phyloP scores from a whole-genome alignment of 1,284 basidiomycete species.

The Austropuccinia psidii region DNA sequence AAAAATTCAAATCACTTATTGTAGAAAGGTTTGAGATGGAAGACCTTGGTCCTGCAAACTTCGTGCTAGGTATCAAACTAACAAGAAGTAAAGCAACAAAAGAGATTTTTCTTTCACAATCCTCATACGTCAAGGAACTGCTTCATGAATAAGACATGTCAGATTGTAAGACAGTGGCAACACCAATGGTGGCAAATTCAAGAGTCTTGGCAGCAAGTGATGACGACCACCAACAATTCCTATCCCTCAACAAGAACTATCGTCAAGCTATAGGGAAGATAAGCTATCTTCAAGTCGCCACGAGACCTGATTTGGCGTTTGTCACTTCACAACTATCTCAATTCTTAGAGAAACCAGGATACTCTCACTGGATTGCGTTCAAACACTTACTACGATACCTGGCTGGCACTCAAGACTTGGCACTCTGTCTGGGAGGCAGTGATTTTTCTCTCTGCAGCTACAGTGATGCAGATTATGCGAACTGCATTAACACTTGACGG shows the following conservation, averaged over 20 bases:
- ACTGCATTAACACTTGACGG: background rate
- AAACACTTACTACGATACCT: background rate
- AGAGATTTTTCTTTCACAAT: background rate
- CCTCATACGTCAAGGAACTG: background rate
- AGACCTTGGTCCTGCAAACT: background rate
- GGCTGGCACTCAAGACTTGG: too few relatives aligned
- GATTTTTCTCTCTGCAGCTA: too few relatives aligned
- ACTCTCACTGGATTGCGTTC: background rate
- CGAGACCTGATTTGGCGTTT: background rate
- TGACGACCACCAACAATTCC: background rate
- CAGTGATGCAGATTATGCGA: background rate
- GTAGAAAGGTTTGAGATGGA: background rate
- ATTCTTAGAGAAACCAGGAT: background rate
- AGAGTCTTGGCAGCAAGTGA: background rate
- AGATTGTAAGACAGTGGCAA: background rate
- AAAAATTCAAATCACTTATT: background rate
- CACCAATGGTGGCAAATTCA: background rate
- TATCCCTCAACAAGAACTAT: background rate
- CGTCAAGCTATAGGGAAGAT: background rate
- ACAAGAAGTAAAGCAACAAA: background rate
- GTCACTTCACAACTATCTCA: background rate
- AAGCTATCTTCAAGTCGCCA: background rate
- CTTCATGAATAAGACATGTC: background rate
- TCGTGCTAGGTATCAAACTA: background rate
- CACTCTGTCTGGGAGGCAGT: too few relatives aligned